Evolutionary conservation across 768 basidiomycete species (phyloP).

Genomic region (Austroboletus eburneus): DNA sequence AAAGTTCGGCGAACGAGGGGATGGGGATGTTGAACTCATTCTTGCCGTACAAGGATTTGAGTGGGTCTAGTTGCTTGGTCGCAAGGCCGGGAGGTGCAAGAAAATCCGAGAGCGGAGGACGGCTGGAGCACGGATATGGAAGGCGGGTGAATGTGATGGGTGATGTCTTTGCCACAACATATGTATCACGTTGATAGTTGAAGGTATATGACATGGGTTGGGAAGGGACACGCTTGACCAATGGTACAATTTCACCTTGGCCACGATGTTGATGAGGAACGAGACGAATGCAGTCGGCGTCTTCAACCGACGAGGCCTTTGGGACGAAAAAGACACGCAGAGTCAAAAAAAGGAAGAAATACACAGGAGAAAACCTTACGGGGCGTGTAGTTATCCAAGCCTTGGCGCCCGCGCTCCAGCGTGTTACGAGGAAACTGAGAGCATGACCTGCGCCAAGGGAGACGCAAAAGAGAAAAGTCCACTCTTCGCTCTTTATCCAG

Average conservation of each 20-base stretch:
- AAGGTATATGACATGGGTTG: conserved; percentile 74
- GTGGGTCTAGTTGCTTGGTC: conserved; percentile 41
- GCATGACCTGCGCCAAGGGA: conserved; percentile 83
- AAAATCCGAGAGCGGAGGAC: conserved; percentile 68
- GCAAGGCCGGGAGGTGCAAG: conserved; percentile 54
- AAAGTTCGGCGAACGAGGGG: conserved; percentile 88
- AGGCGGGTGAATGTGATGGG: conserved; percentile 71
- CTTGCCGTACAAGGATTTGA: conserved; percentile 73
- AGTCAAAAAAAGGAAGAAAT: background rate
- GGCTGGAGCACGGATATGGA: conserved; percentile 79
- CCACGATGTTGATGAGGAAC: conserved; percentile 80
- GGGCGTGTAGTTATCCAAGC: conserved; percentile 77
- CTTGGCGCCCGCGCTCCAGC: conserved; percentile 79
- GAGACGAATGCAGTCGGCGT: conserved; percentile 79
- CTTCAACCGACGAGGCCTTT: conserved; percentile 58
- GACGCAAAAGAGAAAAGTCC: conserved; percentile 94
- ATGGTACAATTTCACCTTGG: conserved; percentile 80
- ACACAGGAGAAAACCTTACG: conserved; percentile 36
- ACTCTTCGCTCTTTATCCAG: conserved; percentile 92
- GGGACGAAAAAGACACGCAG: background rate
- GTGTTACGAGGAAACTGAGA: conserved; percentile 85
- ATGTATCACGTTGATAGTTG: conserved; percentile 93
- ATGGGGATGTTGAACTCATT: conserved; percentile 98
- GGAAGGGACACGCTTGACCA: conserved; percentile 56
- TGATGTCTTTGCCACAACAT: conserved; percentile 57